Base-by-base conservation (phyloP, 331 rosid genomes). In the Phaseolus coccineus region DNA sequence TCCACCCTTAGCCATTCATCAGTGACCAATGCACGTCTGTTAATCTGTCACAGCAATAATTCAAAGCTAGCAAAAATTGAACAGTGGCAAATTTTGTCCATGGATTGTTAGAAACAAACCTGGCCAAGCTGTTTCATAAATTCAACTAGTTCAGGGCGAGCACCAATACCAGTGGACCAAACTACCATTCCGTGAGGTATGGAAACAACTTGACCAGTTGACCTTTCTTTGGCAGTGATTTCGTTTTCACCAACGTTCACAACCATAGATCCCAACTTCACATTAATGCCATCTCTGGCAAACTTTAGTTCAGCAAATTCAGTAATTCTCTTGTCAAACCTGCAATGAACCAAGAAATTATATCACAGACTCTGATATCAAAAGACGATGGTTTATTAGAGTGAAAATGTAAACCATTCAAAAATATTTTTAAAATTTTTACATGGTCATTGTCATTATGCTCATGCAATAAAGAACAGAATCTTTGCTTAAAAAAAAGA, bases 1-100 rank as follows among this genome's bases (percentile, higher is more conserved):
- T 93, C 96, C 56, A 95, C 94, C 77, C 91, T 90, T 77, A 95
- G 82, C 99, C 99, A 95, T 83, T 95, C 99, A 82, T 95, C 89
- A 57, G 99, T 95, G 31, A 84, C 88, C 53, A 95, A 82, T 71
- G 89, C 87, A 53, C 91, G 97, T 52, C 96, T 87, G 13, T 81
- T 85, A 77, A 81, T 82, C 99, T 95, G 90, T 77, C 31, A 80
- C 67, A 63, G 37, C 72, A 37, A 55, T 64, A 72, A 77, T 75
- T 69, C 66, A 31, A 55, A 62, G 73, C 44, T 37, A 77, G 71
- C 50, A 73, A 68, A 85, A 69, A 14, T 62, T 71, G 37, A 68
- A 42, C 40, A 59, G 12, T 57, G 9, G 19, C 15, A 4, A 73
- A 69, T 47, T 35, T 33, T 9, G 24, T 13, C 3, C 70, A 46